Conservation (phyloP, 495 filamentous ascomycete genomes). For the Glonium stellatum region DNA sequence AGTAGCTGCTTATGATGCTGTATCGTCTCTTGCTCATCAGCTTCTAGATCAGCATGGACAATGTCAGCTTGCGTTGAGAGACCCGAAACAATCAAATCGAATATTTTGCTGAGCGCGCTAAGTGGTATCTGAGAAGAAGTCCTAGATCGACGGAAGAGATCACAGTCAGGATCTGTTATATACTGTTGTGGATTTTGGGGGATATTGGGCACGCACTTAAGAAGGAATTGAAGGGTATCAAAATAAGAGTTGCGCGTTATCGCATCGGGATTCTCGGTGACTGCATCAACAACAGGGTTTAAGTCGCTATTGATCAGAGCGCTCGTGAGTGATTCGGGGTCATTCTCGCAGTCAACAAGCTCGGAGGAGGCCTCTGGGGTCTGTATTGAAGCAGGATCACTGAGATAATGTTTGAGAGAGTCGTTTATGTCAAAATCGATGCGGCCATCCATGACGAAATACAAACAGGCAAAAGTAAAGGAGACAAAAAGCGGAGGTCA, state of each 20-base stretch:
- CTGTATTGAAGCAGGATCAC: slow-evolving; percentile 72
- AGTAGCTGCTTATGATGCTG: slow-evolving; percentile 82
- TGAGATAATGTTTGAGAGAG: slow-evolving; percentile 89
- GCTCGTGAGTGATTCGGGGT: slow-evolving; percentile 73
- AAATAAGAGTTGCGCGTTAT: slow-evolving; percentile 70
- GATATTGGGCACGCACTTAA: slow-evolving; percentile 84
- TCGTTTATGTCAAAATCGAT: slow-evolving; percentile 91
- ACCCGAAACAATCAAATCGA: slow-evolving; percentile 87
- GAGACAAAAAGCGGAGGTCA: slow-evolving; percentile 15
- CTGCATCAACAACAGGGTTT: slow-evolving; percentile 87
- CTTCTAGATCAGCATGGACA: slow-evolving; percentile 77
- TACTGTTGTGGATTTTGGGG: slow-evolving; percentile 41
- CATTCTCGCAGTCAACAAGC: slow-evolving; percentile 84
- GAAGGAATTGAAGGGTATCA: slow-evolving; percentile 87
- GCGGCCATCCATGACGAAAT: slow-evolving; percentile 37
- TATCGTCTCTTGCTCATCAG: slow-evolving; percentile 80
- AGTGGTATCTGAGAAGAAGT: slow-evolving; percentile 73
- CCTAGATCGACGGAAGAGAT: slow-evolving; percentile 65
- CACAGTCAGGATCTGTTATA: slow-evolving; percentile 48
- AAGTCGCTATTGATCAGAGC: slow-evolving; percentile 74
- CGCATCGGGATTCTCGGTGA: slow-evolving; percentile 85
- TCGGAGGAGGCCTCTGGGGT: slow-evolving; percentile 82
- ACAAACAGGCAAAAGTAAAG: slow-evolving; percentile 35
- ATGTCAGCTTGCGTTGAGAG: slow-evolving; percentile 87
- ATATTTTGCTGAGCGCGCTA: slow-evolving; percentile 79